Percentiles rank a stretch among this genome's conserved stretches.
Conservation (phyloP, 768 basidiomycete genomes). For the Hygrophorus pudorinus region DNA sequence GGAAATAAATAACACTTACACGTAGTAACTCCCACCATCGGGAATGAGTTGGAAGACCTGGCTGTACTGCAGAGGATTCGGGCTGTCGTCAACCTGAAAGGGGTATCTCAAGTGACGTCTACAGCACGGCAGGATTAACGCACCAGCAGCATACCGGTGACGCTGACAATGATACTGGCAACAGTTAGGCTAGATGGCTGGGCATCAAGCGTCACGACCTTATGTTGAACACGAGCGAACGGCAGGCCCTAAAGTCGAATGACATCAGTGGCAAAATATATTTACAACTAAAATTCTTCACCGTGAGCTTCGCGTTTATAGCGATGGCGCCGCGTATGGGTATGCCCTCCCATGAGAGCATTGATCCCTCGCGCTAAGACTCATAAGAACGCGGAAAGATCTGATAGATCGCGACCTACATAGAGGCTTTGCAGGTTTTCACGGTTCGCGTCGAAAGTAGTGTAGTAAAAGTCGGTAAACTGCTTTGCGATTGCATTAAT, state of each 20-base stretch:
- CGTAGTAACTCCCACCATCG: constrained; percentile 67
- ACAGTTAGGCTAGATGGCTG: constrained; percentile 65
- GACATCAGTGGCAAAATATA: background rate
- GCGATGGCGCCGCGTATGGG: constrained; percentile 40
- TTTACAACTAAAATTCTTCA: constrained; percentile 21
- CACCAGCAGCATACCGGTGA: constrained; percentile 80
- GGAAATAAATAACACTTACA: constrained; percentile 41
- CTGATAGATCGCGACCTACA: constrained; percentile 39
- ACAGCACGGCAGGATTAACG: constrained; percentile 14
- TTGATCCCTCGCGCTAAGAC: constrained; percentile 64
- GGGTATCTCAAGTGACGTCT: background rate
- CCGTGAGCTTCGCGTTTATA: constrained; percentile 70
- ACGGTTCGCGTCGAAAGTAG: constrained; percentile 61
- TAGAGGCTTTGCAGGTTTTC: constrained; percentile 53
- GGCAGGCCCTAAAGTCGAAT: constrained; percentile 48
- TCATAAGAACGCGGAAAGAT: constrained; percentile 2
- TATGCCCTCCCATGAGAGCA: constrained; percentile 73
- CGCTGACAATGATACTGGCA: constrained; percentile 64
- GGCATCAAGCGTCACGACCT: constrained; percentile 73
- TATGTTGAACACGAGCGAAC: constrained; percentile 75
- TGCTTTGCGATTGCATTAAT: constrained; percentile 65
- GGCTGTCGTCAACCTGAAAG: constrained; percentile 66
- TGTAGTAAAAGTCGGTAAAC: constrained; percentile 79
- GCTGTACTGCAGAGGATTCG: constrained; percentile 79
- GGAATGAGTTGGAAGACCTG: constrained; percentile 90